Evolutionary conservation across 2,329 filamentous ascomycete species (phyloP).

Genomic region (Fusarium floridanum): DNA sequence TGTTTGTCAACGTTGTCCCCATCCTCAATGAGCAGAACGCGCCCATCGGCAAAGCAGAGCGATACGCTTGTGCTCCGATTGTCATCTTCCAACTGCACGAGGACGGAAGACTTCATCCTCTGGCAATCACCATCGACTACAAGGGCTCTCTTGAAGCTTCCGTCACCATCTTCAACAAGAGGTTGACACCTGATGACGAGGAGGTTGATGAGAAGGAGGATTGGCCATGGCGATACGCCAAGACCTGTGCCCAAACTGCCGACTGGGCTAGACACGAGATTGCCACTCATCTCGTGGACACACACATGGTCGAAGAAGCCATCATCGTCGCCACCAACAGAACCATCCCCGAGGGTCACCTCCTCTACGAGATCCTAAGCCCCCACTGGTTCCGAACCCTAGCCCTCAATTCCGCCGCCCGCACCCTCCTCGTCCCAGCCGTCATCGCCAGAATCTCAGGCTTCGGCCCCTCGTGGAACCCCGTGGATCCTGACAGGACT

Average conservation of each 20-base stretch:
- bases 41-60: not conserved
- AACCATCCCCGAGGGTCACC: slow-evolving; percentile 20
- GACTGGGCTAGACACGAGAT: slow-evolving; percentile 37
- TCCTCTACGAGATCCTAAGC: slow-evolving; percentile 31
- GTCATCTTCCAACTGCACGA: slow-evolving; percentile 30
- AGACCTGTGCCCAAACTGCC: slow-evolving; percentile 33
- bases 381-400: slow-evolving; percentile 35
- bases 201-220: slow-evolving; percentile 25
- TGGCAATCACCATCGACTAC: slow-evolving; percentile 34
- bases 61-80: slow-evolving; percentile 27
- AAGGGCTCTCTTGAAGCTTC: slow-evolving; percentile 21
- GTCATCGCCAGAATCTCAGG: slow-evolving; percentile 29
- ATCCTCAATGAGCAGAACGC: not conserved
- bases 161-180: slow-evolving; percentile 30
- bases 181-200: slow-evolving; percentile 21
- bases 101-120: slow-evolving; percentile 29
- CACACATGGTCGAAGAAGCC: slow-evolving; percentile 34
- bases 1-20: slow-evolving; percentile 10
- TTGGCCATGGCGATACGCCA: slow-evolving; percentile 38
- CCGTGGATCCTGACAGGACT: not conserved
- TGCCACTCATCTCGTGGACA: slow-evolving; percentile 32
- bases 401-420: slow-evolving; percentile 20
- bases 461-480: slow-evolving; percentile 4
- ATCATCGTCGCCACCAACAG: slow-evolving; percentile 36
- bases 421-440: slow-evolving; percentile 8